A percentile compares a stretch with the other conserved stretches of the same genome.
These are phyloP conservation scores for Neofusicoccum kwambonambiense DNA, from an alignment of 2,329 filamentous ascomycete species.

Conservation along the genomic window DNA sequence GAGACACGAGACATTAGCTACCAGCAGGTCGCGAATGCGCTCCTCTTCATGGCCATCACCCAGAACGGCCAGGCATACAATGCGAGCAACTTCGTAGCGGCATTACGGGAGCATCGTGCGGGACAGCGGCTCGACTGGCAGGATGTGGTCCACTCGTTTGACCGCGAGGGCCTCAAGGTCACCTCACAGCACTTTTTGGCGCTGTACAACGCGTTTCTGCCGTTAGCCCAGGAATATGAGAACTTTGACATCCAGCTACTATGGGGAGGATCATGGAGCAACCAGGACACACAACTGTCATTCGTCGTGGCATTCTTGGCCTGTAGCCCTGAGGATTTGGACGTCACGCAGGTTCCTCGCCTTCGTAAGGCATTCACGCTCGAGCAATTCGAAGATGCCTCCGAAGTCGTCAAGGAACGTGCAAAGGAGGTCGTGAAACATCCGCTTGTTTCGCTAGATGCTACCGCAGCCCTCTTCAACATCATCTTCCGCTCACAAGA, in stretches of 20 bases:
- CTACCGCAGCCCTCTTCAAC: slow-evolving; percentile 67
- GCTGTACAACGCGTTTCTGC: slow-evolving; percentile 75
- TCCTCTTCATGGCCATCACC: slow-evolving; percentile 68
- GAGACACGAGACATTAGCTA: slow-evolving; percentile 69
- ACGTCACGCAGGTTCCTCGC: slow-evolving; percentile 80
- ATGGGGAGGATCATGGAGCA: slow-evolving; percentile 87
- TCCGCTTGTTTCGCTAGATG: slow-evolving; percentile 83
- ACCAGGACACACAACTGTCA: slow-evolving; percentile 85
- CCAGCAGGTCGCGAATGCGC: slow-evolving; percentile 75
- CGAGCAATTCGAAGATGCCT: slow-evolving; percentile 61
- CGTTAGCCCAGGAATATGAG: slow-evolving; percentile 62
- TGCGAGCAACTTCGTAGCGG: slow-evolving; percentile 64
- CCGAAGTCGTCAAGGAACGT: slow-evolving; percentile 58
- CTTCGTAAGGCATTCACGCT: slow-evolving; percentile 73
- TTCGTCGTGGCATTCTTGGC: slow-evolving; percentile 87
- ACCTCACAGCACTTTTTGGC: slow-evolving; percentile 77
- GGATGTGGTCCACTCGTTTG: slow-evolving; percentile 75
- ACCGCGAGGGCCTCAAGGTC: slow-evolving; percentile 73
- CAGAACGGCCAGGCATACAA: slow-evolving; percentile 64
- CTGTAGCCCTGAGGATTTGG: slow-evolving; percentile 70
- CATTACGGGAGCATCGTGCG: slow-evolving; percentile 54
- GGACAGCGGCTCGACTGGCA: slow-evolving; percentile 62
- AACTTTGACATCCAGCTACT: slow-evolving; percentile 80
- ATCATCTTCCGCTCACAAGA: slow-evolving; percentile 60
- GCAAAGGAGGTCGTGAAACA: slow-evolving; percentile 73